Conservation (phyloP, 352 stramenopile genomes). For the Discostella stelligera region DNA sequence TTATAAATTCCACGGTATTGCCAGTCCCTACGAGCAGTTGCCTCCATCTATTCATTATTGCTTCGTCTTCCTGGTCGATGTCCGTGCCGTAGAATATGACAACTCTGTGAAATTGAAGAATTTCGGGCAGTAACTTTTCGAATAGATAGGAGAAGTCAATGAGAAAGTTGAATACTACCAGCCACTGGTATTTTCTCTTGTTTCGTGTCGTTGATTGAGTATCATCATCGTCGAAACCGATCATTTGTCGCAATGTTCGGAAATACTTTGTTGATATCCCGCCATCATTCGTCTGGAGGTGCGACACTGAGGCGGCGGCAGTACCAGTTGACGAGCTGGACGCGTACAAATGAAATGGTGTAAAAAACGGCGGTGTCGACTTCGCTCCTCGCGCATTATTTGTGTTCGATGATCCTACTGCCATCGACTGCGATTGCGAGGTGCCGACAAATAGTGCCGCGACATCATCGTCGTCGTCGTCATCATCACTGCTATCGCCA, state of each 20-base stretch:
- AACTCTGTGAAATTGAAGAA: conserved; percentile 54
- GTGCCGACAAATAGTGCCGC: neutral
- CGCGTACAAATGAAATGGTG: conserved; percentile 25
- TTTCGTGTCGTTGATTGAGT: neutral
- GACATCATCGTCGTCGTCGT: neutral
- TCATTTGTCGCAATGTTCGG: conserved; percentile 60
- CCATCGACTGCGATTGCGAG: neutral
- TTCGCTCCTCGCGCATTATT: neutral
- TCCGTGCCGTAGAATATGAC: conserved; percentile 60
- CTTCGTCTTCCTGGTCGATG: conserved; percentile 9
- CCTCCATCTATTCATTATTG: conserved; percentile 46
- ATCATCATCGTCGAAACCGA: conserved; percentile 53
- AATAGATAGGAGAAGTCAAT: conserved; percentile 69
- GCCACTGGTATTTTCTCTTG: conserved; percentile 53
- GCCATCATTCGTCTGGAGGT: neutral
- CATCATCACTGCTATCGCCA: neutral
- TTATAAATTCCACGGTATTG: conserved; percentile 48
- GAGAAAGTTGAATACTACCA: conserved; percentile 69
- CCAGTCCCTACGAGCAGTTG: conserved; percentile 12
- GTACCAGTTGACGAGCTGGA: conserved; percentile 1
- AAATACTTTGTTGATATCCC: conserved; percentile 32
- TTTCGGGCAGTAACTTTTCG: conserved; percentile 59
- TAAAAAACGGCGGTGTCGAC: neutral
- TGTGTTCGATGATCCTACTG: neutral
- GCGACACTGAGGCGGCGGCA: neutral